Base-by-base conservation (phyloP, 345 rosid species). In the Syzygium grande region DNA sequence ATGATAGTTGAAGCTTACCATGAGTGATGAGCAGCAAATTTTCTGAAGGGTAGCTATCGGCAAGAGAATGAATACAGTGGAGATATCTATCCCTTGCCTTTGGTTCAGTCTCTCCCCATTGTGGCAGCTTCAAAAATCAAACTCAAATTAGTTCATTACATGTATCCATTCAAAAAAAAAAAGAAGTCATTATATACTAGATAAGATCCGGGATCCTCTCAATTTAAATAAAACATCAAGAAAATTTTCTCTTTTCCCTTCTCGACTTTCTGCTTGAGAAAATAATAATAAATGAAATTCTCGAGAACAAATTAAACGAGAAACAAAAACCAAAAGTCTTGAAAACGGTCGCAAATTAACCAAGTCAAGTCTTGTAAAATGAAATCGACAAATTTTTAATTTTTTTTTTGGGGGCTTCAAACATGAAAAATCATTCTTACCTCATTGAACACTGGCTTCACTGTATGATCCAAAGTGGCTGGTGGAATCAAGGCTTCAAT, bases 11-110 rank as follows among this genome's bases (percentile, higher is more conserved):
- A 11, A 73, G 83, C 49, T 85, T 58, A 88, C 99, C 99, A 84
- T 96, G 99, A 7, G 99, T 93, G 87, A 98, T 94, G 49, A 98
- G 91, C 85, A 96, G 93, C 94, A 98, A 88, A 87, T 96, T 96
- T 86, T 98, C 96, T 52, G 89, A 79, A 63, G 99, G 98, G 93
- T 95, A 94, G 90, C 90, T 94, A 92, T 95, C 94, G 0, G 97
- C 96, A 16, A 96, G 97, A 5, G 94, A 91, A 87, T 90, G 92
- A 9, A 98, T 89, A 41, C 91, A 90, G n/a, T 92, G 89, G 58
- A 89, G 91, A 91, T 93, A 98, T 84, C 98, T 94, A 21, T 84
- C 89, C 89, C 95, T 91, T 15, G 98, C 90, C 41, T 85, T 91
- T 51, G 5, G 63, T 49, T 88, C 89, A 0, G 93, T 77, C 88